Evolutionary conservation across 352 stramenopile species (phyloP), one percentile per base, ranked within the genome.

Genomic region (Globisporangium radiosum): DNA sequence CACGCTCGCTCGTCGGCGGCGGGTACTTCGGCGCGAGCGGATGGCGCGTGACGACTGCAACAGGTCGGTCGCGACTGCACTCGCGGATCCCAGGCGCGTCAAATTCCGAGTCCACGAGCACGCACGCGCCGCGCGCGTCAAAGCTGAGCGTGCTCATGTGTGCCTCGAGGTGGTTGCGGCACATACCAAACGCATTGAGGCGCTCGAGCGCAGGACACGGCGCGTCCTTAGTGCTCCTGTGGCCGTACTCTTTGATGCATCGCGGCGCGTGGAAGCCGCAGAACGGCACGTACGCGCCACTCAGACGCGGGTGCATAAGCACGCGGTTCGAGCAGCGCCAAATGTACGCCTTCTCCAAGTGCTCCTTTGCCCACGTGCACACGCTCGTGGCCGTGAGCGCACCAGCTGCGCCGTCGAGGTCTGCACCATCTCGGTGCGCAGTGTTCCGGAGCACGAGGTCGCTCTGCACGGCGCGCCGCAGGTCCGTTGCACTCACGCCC

Each of bases 81-180:
- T 88, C 78, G 51, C 76, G 70, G 33, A 88, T 72, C 2, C 74
- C 80, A 37, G 78, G 78, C 0, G 85, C 77, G 45, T 90, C 74
- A 42, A 90, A 88, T 38, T 87, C 80, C 7, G 73, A 76, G 53
- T 85, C 75, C 8, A 78, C 71, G 10, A 87, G 61, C 17, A 72
- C 38, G 19, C 77, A 72, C 17, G 39, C 60, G 0, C 68, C 71
- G 8, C 80, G 73, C n/a, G 66, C 62, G 57, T 90, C 75, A 49
- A 75, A 86, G 14, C 55, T 60, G n/a, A 85, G 56, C 11, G 59
- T 73, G 52, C 68, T 88, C 43, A 90, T 57, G 33, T 87, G 68
- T 3, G 79, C 76, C 64, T 88, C 79, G 9, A 88, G 52, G 52
- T 90, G 82, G 58, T 90, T 88, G 19, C 78, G 75, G 33, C 82